Evolutionary conservation across 176 grass and related monocot species (phyloP).

Genomic region (Phoenix roebelenii): DNA sequence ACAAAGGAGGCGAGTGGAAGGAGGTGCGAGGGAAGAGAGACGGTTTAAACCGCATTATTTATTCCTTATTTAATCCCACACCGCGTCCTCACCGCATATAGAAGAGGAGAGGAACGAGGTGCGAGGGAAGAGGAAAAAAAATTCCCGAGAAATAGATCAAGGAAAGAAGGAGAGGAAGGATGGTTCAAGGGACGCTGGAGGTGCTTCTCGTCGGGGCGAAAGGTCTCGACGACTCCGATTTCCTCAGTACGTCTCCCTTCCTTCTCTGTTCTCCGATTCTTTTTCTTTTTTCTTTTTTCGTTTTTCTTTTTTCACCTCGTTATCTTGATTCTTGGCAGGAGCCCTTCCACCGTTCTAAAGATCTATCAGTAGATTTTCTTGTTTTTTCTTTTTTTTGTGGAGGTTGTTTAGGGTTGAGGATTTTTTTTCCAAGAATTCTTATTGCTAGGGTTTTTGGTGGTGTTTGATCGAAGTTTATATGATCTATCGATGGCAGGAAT

Average conservation of each 20-base stretch:
- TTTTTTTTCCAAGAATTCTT: no score
- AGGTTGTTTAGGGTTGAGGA: no score
- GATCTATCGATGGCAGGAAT: no score
- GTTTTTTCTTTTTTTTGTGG: no score
- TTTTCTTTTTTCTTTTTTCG: not conserved
- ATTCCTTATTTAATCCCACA: no score
- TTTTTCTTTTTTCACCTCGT: not conserved
- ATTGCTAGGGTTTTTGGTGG: no score
- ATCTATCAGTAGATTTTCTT: not conserved
- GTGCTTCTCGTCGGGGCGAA: conserved; percentile 60
- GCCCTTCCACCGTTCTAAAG: not conserved
- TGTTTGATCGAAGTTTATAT: no score
- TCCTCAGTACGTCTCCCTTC: conserved; percentile 19
- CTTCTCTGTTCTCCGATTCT: not conserved
- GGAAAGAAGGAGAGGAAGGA: not conserved
- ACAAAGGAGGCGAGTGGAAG: no score
- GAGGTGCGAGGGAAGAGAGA: not conserved
- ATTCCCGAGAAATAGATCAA: not conserved
- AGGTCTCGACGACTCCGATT: conserved; percentile 50
- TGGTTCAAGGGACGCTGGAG: conserved; percentile 51
- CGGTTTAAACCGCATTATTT: no score
- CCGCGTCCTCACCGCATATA: no score
- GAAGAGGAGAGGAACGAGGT: no score
- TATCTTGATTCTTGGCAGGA: not conserved
- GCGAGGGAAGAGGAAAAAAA: not conserved